phyloP scores from a whole-genome alignment of 345 rosid genomes.

The Gynandropsis gynandra region DNA sequence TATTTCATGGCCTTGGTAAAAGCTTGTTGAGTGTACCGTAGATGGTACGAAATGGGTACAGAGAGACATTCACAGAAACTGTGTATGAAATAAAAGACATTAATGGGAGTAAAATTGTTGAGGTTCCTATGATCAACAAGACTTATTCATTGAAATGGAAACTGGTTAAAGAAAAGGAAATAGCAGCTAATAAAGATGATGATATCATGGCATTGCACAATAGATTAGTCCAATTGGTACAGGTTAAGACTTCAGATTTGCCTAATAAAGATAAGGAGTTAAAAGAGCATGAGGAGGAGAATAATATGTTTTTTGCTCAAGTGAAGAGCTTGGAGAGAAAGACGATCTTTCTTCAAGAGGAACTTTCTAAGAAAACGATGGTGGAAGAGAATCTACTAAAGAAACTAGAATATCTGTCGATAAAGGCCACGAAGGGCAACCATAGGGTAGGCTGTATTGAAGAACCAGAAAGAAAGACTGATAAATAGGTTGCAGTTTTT shows the following conservation, averaged over 20 bases:
- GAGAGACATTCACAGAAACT: no score
- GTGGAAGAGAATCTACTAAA: conserved; percentile 28
- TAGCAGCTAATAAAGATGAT: conserved; percentile 36
- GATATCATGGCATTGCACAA: conserved; percentile 40
- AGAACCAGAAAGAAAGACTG: conserved; percentile 38
- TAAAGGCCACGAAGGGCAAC: conserved; percentile 25
- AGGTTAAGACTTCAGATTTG: conserved; percentile 31
- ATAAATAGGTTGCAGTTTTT: conserved; percentile 27
- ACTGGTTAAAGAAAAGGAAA: no score
- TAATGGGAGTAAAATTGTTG: no score
- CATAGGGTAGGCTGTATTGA: conserved; percentile 25
- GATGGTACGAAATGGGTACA: no score
- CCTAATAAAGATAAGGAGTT: conserved; percentile 22
- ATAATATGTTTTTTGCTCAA: conserved; percentile 31
- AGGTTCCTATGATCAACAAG: no score
- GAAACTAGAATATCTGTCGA: conserved; percentile 29
- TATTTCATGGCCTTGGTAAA: no score
- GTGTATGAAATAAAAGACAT: no score
- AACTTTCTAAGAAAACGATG: conserved; percentile 33
- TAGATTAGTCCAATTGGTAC: conserved; percentile 33
- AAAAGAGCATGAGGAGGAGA: conserved; percentile 35
- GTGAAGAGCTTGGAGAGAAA: conserved; percentile 34
- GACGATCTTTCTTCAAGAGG: conserved; percentile 35
- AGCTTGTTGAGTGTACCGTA: no score
- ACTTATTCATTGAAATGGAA: no score